Evolutionary conservation across 106 monocot species (phyloP).

Genomic region (Chionographis japonica): DNA sequence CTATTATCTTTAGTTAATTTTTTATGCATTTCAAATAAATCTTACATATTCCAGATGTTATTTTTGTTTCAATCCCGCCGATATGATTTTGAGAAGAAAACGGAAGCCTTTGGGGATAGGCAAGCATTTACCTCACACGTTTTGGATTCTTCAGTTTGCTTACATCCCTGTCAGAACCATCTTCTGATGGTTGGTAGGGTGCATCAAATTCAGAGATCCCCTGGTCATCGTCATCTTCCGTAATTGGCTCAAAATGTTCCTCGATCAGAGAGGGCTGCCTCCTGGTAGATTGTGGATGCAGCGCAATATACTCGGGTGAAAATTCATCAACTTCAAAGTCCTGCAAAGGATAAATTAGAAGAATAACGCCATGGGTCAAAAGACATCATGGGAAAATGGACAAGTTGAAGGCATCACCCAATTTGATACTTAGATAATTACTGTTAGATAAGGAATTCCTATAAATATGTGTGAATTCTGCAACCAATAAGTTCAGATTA

Average conservation of each 20-base stretch:
- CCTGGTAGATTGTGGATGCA: conserved; percentile 59
- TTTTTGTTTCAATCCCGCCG: too few species aligned
- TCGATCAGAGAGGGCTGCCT: conserved; percentile 49
- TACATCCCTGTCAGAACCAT: conserved; percentile 22
- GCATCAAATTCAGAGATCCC: conserved; percentile 26
- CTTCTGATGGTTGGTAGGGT: conserved; percentile 28
- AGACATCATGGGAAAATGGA: too few species aligned
- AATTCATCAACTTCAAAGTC: conserved; percentile 80
- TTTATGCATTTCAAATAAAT: too few species aligned
- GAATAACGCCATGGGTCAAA: background rate
- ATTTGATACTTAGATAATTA: too few species aligned
- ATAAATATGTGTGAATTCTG: too few species aligned
- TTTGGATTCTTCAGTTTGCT: conserved; percentile 27
- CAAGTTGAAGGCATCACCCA: too few species aligned
- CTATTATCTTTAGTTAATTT: too few species aligned
- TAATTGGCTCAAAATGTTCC: conserved; percentile 73
- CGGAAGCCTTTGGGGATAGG: background rate
- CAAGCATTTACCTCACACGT: conserved; percentile 40
- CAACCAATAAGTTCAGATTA: too few species aligned
- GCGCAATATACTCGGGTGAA: conserved; percentile 62
- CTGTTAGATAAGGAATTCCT: too few species aligned
- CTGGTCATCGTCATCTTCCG: conserved; percentile 40
- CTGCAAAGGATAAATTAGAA: conserved; percentile 26
- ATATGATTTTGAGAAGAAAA: background rate
- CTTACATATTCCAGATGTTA: too few species aligned